A percentile compares a stretch with the other conserved stretches of the same genome.
These are phyloP conservation scores for Metschnikowia kofuensis DNA, from an alignment of 805 yeast genomes.

Conservation along the genomic window DNA sequence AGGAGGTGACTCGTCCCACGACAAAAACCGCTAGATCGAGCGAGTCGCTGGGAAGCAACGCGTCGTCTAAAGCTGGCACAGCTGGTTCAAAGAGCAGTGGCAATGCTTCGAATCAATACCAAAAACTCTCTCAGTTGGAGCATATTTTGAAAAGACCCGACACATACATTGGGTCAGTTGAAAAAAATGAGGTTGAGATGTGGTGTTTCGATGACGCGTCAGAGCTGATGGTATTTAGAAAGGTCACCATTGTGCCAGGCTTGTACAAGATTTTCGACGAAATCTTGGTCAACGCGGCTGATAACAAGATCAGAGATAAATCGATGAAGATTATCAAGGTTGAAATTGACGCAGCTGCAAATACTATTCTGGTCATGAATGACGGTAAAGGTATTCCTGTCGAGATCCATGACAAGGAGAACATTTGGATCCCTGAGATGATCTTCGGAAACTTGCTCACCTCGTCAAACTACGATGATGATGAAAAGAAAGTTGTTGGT, in stretches of 20 bases:
- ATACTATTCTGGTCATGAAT: slow-evolving; percentile 75
- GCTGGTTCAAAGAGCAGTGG: slow-evolving; percentile 16
- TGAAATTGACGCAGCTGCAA: slow-evolving; percentile 70
- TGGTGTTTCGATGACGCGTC: slow-evolving; percentile 69
- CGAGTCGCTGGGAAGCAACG: slow-evolving; percentile 10
- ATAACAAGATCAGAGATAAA: slow-evolving; percentile 94
- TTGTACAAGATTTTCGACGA: slow-evolving; percentile 95
- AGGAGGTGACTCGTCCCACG: slow-evolving; percentile 9
- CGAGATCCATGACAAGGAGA: slow-evolving; percentile 88
- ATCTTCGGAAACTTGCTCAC: slow-evolving; percentile 94
- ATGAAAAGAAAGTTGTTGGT: slow-evolving; percentile 94
- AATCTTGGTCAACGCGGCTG: slow-evolving; percentile 96
- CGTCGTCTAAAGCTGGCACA: slow-evolving; percentile 16
- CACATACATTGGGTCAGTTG: slow-evolving; percentile 95
- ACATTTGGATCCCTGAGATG: slow-evolving; percentile 91
- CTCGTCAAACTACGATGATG: slow-evolving; percentile 93
- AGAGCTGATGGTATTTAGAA: slow-evolving; percentile 47
- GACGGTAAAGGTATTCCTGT: slow-evolving; percentile 96
- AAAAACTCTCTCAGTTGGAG: slow-evolving; percentile 90
- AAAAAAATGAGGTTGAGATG: slow-evolving; percentile 70
- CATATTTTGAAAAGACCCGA: slow-evolving; percentile 97
- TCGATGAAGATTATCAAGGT: slow-evolving; percentile 84
- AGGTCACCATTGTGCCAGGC: slow-evolving; percentile 90
- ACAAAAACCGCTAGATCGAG: slow-evolving; percentile 9
- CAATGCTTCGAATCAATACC: slow-evolving; percentile 72